Evolutionary conservation across 306 rosid genomes (phyloP).

Genomic region (Pterocarpus santalinus): DNA sequence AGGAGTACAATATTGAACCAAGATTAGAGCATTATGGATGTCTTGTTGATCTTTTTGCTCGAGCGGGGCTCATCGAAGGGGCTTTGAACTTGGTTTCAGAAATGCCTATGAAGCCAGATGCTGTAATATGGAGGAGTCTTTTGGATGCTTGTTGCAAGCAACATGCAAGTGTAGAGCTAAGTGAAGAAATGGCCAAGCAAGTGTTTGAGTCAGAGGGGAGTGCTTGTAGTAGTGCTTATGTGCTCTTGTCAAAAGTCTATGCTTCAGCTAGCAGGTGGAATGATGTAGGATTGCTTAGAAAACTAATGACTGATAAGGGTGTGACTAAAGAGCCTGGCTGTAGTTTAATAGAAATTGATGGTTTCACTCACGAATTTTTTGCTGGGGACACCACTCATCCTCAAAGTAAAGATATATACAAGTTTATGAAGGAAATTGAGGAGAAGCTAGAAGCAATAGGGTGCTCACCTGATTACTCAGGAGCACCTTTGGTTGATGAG

Average conservation of each 20-base stretch:
- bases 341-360: conserved; percentile 74
- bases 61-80: conserved; percentile 65
- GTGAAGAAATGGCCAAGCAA: conserved; percentile 70
- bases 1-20: conserved; percentile 64
- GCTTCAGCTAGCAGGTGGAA: conserved; percentile 81
- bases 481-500: conserved; percentile 66
- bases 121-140: conserved; percentile 84
- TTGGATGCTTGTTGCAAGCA: conserved; percentile 83
- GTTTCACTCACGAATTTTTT: conserved; percentile 75
- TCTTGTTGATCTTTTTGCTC: conserved; percentile 80
- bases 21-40: conserved; percentile 85
- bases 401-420: conserved; percentile 56
- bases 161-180: conserved; percentile 69
- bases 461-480: conserved; percentile 64
- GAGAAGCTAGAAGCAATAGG: conserved; percentile 60
- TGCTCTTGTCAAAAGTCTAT: conserved; percentile 78
- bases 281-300: conserved; percentile 74
- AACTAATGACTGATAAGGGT: conserved; percentile 71
- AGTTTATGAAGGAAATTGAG: conserved; percentile 59
- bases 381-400: conserved; percentile 87
- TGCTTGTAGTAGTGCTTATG: conserved; percentile 76
- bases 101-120: conserved; percentile 84
- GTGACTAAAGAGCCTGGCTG: conserved; percentile 80
- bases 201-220: conserved; percentile 60
- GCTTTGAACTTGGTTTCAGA: conserved; percentile 68